A percentile compares a stretch with the other conserved stretches of the same genome.
phyloP scores from a whole-genome alignment of 768 basidiomycete genomes.

The Mycena floridula region DNA sequence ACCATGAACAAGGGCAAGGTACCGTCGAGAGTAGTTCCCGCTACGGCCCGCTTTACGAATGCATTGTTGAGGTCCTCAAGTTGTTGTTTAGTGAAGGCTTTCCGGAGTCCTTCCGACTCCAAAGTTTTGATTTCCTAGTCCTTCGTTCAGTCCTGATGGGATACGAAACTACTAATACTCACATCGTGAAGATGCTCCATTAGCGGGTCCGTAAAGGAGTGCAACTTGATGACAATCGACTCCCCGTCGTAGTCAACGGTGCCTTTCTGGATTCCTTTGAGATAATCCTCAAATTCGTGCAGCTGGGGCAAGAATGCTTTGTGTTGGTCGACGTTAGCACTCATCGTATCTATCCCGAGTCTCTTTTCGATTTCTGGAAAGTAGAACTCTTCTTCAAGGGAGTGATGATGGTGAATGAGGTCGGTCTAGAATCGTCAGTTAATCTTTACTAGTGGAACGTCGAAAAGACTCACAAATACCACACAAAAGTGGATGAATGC shows the following conservation, averaged over 20 bases:
- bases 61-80: slow-evolving; percentile 15
- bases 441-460: too few species aligned
- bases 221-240: slow-evolving; percentile 15
- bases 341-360: slow-evolving; percentile 17
- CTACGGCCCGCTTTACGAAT: slow-evolving; percentile 15
- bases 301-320: slow-evolving; percentile 17
- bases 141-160: background rate
- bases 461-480: background rate
- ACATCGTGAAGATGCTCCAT: slow-evolving; percentile 21
- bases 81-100: slow-evolving; percentile 17
- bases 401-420: slow-evolving; percentile 23
- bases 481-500: background rate
- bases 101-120: slow-evolving; percentile 17
- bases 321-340: slow-evolving; percentile 10
- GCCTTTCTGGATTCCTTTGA: slow-evolving; percentile 54
- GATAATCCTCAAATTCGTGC: slow-evolving; percentile 18
- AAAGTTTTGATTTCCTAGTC: slow-evolving; percentile 22
- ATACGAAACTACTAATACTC: slow-evolving; percentile 1
- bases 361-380: slow-evolving; percentile 23
- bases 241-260: slow-evolving; percentile 45
- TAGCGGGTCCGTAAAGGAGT: slow-evolving; percentile 20
- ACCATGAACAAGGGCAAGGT: slow-evolving; percentile 16
- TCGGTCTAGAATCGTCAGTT: background rate
- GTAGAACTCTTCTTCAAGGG: slow-evolving; percentile 20
- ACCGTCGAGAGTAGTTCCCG: slow-evolving; percentile 15